Evolutionary conservation across 192 early-diverging fungal genomes (phyloP).

Genomic region (Jimgerdemannia flammicorona): DNA sequence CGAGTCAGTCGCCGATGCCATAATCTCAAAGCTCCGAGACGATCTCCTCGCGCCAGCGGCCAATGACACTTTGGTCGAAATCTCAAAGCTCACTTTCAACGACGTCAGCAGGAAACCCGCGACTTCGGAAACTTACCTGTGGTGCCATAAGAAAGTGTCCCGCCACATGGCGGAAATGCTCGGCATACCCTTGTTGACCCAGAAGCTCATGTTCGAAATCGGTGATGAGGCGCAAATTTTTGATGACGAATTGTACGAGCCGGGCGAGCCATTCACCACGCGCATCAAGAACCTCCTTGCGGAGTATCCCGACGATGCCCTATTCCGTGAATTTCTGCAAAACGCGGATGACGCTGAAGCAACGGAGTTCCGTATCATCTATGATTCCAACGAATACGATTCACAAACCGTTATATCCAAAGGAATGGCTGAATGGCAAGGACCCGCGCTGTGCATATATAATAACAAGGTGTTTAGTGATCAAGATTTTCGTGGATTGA

Average conservation of each 20-base stretch:
- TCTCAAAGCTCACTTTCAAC: conserved; percentile 18
- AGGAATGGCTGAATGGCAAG: too few relatives aligned
- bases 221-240: conserved; percentile 10
- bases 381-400: conserved; percentile 6
- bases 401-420: too few relatives aligned
- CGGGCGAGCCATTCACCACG: conserved; percentile 14
- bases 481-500: too few relatives aligned
- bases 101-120: conserved; percentile 3
- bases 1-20: neutral
- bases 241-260: conserved; percentile 12
- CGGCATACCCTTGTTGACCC: neutral
- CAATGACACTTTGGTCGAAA: neutral
- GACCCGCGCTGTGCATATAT: too few relatives aligned
- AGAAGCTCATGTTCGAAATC: conserved; percentile 8
- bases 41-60: conserved; percentile 5
- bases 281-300: conserved; percentile 24
- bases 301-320: conserved; percentile 21
- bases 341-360: conserved; percentile 38
- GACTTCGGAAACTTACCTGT: conserved; percentile 4
- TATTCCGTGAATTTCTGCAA: conserved; percentile 32
- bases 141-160: conserved; percentile 5
- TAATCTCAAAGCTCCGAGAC: too few relatives aligned
- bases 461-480: too few relatives aligned
- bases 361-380: conserved; percentile 13
- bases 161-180: neutral